Conservation (phyloP, 345 rosid species). For the Aquilaria sinensis region DNA sequence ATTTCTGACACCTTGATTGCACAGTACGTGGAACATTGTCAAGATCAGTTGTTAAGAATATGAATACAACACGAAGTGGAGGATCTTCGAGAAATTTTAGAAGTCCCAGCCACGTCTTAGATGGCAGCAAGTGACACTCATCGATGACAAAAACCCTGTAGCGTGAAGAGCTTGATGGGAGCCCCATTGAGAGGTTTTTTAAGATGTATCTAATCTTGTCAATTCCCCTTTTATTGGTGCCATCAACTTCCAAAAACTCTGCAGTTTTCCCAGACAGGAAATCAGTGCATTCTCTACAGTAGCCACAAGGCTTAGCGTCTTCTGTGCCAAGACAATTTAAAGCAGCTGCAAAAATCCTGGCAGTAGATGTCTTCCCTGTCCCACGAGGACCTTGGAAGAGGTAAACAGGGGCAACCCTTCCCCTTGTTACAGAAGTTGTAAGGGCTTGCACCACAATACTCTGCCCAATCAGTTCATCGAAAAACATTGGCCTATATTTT, state of each 20-base stretch:
- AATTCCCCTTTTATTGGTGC: slow-evolving; percentile 62
- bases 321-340: slow-evolving; percentile 68
- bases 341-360: slow-evolving; percentile 84
- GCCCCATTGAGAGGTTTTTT: slow-evolving; percentile 41
- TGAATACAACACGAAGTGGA: slow-evolving; percentile 58
- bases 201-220: slow-evolving; percentile 59
- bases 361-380: slow-evolving; percentile 86
- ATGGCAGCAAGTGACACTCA: slow-evolving; percentile 87
- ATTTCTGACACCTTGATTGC: slow-evolving; percentile 94
- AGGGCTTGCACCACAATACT: slow-evolving; percentile 84
- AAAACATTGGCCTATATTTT: slow-evolving; percentile 82
- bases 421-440: slow-evolving; percentile 57
- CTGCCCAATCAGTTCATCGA: slow-evolving; percentile 87
- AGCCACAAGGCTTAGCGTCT: slow-evolving; percentile 79
- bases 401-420: slow-evolving; percentile 87
- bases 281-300: slow-evolving; percentile 70
- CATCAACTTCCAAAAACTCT: slow-evolving; percentile 75
- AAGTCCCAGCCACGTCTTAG: slow-evolving; percentile 86
- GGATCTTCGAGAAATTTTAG: slow-evolving; percentile 91
- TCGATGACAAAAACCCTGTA: slow-evolving; percentile 74
- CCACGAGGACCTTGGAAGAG: slow-evolving; percentile 98
- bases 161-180: slow-evolving; percentile 39
- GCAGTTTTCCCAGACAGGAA: slow-evolving; percentile 63
- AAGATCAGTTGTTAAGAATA: slow-evolving; percentile 87
- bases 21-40: slow-evolving; percentile 91